Evolutionary conservation across 202 grass and related monocot genomes (phyloP).

Genomic region (Zizania palustris): DNA sequence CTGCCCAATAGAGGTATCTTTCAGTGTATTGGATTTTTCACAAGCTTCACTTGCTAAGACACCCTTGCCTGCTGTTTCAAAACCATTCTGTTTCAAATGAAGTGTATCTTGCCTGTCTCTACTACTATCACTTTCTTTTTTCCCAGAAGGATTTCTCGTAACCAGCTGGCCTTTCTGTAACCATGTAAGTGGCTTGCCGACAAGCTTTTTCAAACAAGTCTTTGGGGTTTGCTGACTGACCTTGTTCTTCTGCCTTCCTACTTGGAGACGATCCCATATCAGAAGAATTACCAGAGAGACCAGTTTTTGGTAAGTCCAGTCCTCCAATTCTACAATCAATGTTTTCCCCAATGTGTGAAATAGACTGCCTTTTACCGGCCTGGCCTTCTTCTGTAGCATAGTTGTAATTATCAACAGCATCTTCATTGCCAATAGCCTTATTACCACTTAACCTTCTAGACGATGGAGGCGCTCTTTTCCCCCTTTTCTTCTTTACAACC

Average conservation of each 20-base stretch:
- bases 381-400: constrained; percentile 33
- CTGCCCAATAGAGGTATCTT: constrained; percentile 36
- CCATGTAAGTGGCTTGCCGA: constrained; percentile 18
- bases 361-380: constrained; percentile 26
- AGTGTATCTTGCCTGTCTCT: constrained; percentile 24
- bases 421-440: constrained; percentile 38
- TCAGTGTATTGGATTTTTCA: constrained; percentile 4
- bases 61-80: constrained; percentile 6
- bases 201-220: not conserved
- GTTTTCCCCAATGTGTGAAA: constrained; percentile 10
- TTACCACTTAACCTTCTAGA: constrained; percentile 29
- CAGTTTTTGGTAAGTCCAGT: constrained; percentile 32
- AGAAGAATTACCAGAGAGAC: constrained; percentile 28
- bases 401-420: constrained; percentile 38
- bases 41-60: constrained; percentile 18
- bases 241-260: constrained; percentile 37
- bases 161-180: constrained; percentile 11
- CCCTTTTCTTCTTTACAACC: constrained; percentile 52
- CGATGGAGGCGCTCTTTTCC: constrained; percentile 43
- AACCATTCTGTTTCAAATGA: constrained; percentile 23
- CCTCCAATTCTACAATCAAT: constrained; percentile 19
- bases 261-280: constrained; percentile 16
- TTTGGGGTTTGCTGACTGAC: constrained; percentile 33
- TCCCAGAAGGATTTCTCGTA: constrained; percentile 21
- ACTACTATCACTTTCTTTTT: not conserved